A percentile compares a stretch with the other conserved stretches of the same genome.
These are phyloP conservation scores for Tetrahymena malaccensis DNA, from an alignment of 73 alveolate genomes.

Conservation along the genomic window DNA sequence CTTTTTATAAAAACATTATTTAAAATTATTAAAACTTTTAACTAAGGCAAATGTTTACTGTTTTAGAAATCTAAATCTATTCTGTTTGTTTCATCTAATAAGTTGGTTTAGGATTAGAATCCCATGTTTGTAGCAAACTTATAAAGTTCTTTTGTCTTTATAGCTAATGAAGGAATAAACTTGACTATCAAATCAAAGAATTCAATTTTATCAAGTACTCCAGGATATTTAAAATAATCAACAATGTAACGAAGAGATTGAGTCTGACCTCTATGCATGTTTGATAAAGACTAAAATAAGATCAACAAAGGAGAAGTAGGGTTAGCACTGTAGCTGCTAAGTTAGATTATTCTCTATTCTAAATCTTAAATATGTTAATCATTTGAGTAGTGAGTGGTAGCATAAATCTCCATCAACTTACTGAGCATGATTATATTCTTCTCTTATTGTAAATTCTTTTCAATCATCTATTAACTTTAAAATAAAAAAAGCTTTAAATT, in stretches of 20 bases:
- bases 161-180: background rate
- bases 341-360: background rate
- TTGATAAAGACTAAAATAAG: background rate
- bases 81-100: background rate
- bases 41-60: background rate
- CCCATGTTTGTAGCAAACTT: background rate
- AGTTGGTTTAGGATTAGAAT: background rate
- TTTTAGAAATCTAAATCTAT: background rate
- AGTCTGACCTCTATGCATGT: background rate
- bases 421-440: background rate
- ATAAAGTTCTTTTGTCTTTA: background rate
- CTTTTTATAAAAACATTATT: background rate
- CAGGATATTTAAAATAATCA: background rate
- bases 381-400: background rate
- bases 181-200: background rate
- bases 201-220: background rate
- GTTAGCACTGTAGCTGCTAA: background rate
- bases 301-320: background rate
- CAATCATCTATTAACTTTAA: background rate
- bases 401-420: background rate
- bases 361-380: background rate
- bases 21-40: background rate
- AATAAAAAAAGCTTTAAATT: background rate
- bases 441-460: background rate
- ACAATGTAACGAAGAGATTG: background rate